Conservation (phyloP, 257 asterid species). For the Salvia splendens region DNA sequence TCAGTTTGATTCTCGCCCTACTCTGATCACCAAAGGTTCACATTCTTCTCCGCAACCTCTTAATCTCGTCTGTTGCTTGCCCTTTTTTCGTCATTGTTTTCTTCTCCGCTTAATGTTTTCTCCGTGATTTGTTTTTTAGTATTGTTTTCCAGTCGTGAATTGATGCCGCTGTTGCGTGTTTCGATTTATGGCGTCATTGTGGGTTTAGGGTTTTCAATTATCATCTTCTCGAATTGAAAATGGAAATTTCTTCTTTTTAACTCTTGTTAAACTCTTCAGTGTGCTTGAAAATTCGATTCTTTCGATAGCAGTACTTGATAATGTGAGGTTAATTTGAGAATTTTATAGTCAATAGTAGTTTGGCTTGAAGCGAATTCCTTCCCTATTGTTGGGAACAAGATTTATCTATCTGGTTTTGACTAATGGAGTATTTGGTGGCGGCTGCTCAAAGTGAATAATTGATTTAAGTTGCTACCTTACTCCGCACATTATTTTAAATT, state of each 20-base stretch:
- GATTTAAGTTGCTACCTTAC: no score
- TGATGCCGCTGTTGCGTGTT: conserved; percentile 23
- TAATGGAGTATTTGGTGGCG: no score
- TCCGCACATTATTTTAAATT: no score
- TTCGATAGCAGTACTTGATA: background rate
- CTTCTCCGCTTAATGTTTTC: background rate
- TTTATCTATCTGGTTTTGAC: no score
- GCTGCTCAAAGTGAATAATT: no score
- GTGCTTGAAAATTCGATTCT: background rate
- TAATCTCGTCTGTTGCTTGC: background rate
- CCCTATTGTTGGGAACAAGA: background rate
- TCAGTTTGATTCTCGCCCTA: conserved; percentile 53
- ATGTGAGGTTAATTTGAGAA: conserved; percentile 15
- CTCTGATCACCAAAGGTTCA: conserved; percentile 60
- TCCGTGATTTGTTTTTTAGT: background rate
- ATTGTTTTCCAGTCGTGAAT: conserved; percentile 4
- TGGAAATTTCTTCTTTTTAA: background rate
- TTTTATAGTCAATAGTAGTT: background rate
- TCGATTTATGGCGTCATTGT: conserved; percentile 25
- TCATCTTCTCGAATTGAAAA: background rate
- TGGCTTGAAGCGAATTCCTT: background rate
- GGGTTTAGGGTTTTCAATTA: conserved; percentile 61
- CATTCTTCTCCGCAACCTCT: conserved; percentile 28
- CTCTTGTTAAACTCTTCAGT: conserved; percentile 12
- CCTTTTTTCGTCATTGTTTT: background rate